Percentiles rank a stretch among this genome's conserved stretches.
These are phyloP conservation scores for Metrosideros polymorpha DNA, from an alignment of 441 rosid genomes.

Conservation along the genomic window DNA sequence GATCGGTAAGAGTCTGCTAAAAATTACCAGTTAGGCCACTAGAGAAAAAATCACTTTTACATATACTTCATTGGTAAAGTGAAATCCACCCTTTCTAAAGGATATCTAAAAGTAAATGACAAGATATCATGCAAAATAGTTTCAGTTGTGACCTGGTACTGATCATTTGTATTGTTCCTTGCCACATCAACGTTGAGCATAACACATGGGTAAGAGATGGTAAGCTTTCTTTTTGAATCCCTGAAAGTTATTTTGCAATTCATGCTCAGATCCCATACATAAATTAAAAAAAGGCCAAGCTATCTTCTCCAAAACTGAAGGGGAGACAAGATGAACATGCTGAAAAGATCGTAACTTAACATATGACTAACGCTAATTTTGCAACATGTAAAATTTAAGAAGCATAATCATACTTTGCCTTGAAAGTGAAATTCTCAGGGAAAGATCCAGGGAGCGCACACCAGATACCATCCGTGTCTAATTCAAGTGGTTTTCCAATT, in stretches of 20 bases:
- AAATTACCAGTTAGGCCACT: conserved; percentile 12
- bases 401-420: conserved; percentile 63
- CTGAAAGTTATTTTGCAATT: conserved; percentile 32
- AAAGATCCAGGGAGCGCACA: conserved; percentile 94
- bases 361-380: background rate
- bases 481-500: conserved; percentile 98
- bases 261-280: conserved; percentile 14
- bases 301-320: background rate
- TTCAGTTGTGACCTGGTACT: conserved; percentile 62
- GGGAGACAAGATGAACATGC: background rate
- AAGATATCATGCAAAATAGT: background rate
- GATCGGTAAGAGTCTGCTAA: conserved; percentile 76
- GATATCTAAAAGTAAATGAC: conserved; percentile 5
- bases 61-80: background rate
- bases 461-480: conserved; percentile 99
- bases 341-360: background rate
- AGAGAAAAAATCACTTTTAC: background rate
- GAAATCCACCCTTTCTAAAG: background rate
- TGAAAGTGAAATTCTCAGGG: conserved; percentile 95
- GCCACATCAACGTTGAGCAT: conserved; percentile 99
- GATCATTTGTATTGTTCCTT: conserved; percentile 94
- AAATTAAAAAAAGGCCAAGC: background rate
- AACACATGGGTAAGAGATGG: conserved; percentile 97
- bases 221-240: conserved; percentile 77
- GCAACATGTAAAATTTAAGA: background rate